phyloP scores from a whole-genome alignment of 805 yeast species.

The Yarrowia sp. region DNA sequence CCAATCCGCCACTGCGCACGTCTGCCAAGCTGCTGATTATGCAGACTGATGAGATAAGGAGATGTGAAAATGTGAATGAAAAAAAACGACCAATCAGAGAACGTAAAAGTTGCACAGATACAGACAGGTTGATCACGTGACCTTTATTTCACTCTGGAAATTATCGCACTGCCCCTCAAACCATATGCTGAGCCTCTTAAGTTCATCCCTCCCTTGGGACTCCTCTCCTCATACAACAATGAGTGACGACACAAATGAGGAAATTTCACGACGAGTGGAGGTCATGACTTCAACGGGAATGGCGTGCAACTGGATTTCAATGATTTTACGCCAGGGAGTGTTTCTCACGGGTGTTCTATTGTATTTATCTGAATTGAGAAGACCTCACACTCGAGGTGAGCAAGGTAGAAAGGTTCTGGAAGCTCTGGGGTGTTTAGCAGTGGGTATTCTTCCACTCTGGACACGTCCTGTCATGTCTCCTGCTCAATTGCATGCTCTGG shows the following conservation, averaged over 20 bases:
- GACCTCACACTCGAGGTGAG: background rate
- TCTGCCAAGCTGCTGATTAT: too few species aligned
- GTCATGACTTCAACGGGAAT: background rate
- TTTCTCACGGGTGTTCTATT: background rate
- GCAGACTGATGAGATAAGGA: too few species aligned
- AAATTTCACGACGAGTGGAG: background rate
- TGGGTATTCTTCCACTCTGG: background rate
- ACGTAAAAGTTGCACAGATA: too few species aligned
- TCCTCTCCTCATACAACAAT: too few species aligned
- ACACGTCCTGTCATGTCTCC: background rate
- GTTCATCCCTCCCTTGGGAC: too few species aligned
- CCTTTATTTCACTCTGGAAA: too few species aligned
- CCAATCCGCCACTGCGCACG: too few species aligned
- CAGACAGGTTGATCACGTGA: too few species aligned
- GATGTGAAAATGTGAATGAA: too few species aligned
- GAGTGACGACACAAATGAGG: background rate
- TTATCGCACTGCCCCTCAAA: too few species aligned
- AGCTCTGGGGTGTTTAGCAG: background rate
- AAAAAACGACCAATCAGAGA: too few species aligned
- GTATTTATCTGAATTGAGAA: background rate
- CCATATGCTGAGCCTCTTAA: too few species aligned
- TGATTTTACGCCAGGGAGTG: background rate
- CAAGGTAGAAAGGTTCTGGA: conserved; percentile 1
- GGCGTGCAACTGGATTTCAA: background rate
- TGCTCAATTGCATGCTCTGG: background rate